Percentiles rank a stretch among this genome's conserved stretches.
phyloP scores from a whole-genome alignment of 164 flowering plant species.

The Chimonanthus praecox region DNA sequence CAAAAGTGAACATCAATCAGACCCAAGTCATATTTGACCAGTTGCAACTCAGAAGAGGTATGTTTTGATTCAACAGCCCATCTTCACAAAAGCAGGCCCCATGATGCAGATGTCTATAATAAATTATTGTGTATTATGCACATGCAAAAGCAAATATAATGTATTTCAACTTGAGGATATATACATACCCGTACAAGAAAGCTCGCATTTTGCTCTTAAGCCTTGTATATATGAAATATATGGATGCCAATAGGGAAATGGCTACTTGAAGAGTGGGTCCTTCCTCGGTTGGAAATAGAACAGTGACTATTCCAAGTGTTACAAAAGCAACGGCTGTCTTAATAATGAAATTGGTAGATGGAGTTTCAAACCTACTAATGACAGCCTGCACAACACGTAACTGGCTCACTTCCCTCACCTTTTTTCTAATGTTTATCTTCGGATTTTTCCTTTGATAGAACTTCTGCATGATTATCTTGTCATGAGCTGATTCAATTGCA shows the following conservation, averaged over 20 bases:
- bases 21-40: not conserved
- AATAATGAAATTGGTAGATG: conserved; percentile 54
- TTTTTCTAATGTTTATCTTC: conserved; percentile 76
- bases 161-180: not conserved
- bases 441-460: conserved; percentile 84
- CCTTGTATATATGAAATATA: conserved; percentile 72
- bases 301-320: conserved; percentile 75
- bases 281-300: conserved; percentile 90
- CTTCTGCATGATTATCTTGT: conserved; percentile 94
- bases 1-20: not conserved
- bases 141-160: not conserved
- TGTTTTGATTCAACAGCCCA: not conserved
- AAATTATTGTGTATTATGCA: not conserved
- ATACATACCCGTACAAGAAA: conserved; percentile 75
- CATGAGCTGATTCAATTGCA: conserved; percentile 96
- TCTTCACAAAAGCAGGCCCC: not conserved
- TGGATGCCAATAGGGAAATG: conserved; percentile 64
- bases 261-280: conserved; percentile 97
- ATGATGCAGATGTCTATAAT: not conserved
- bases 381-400: conserved; percentile 59
- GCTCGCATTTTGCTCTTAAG: conserved; percentile 71
- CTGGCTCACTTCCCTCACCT: conserved; percentile 68
- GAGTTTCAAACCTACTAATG: conserved; percentile 67
- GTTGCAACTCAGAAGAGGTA: not conserved
- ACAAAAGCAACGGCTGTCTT: conserved; percentile 59